Base-by-base conservation (phyloP, 495 filamentous ascomycete species). In the Xylaria curta region DNA sequence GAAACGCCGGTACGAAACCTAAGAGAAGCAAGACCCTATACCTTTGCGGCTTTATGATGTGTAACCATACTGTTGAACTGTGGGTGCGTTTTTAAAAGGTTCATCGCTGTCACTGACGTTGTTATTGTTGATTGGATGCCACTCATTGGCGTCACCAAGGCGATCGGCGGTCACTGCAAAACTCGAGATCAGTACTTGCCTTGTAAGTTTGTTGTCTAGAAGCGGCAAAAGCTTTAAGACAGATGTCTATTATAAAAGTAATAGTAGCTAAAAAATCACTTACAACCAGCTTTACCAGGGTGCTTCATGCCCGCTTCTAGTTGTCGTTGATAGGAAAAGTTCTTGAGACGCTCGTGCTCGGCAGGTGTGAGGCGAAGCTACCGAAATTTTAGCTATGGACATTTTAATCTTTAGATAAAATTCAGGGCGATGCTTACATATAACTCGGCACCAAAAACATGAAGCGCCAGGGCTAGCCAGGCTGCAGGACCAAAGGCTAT, bases 261-360 rank as follows among this genome's bases (percentile, higher is more conserved):
- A 13, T 13, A 1, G 13, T 26, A 56, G 12, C 12, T 31, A 13
- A 17, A 56, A 54, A 54, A 54, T 33, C 9, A 60, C 58, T 60
- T 60, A 60, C 58, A 75, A 1, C 88, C 88, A 5, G 80, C 78
- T 54, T 77, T 80, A 3, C 86, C 87, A 0, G 87, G 82, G 58
- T 84, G 76, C 21, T 76, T 76, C 73, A 84, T 81, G 0, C 87
- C 87, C 0, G 80, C 79, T 73, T 85, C 85, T 28, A 88, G 51
- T 74, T 89, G 87, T 54, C 82, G 75, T 65, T 87, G 79, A 68
- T 88, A 89, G 10, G 80, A 84, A 1, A 87, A 78, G 28, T 80
- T 75, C 21, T 86, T 77, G 42, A 89, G 72, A 8, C 87, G 76
- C 63, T 86, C 80, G 19, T 73, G 74, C 74, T 90, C 86, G 0